phyloP scores from a whole-genome alignment of 805 yeast species.

The Candida xyloterini region DNA sequence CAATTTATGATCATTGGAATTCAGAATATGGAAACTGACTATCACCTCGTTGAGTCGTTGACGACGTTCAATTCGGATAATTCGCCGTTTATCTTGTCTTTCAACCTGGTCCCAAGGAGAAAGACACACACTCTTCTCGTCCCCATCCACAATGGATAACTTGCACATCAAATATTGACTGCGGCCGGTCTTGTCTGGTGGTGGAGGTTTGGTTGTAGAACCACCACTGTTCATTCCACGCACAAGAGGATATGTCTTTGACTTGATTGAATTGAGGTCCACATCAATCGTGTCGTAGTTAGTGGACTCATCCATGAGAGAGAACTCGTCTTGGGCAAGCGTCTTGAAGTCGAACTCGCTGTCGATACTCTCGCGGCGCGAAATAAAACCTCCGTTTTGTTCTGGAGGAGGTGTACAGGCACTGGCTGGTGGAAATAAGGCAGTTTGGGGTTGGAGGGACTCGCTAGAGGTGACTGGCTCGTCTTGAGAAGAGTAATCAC shows the following conservation, averaged over 20 bases:
- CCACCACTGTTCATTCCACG: constrained; percentile 63
- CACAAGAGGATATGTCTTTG: constrained; percentile 40
- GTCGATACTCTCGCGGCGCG: constrained; percentile 23
- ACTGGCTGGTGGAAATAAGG: constrained; percentile 30
- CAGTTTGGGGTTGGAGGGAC: constrained; percentile 5
- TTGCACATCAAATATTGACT: constrained; percentile 44
- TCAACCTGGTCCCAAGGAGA: constrained; percentile 51
- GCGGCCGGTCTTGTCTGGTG: constrained; percentile 27
- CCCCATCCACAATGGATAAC: constrained; percentile 43
- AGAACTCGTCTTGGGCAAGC: constrained; percentile 5
- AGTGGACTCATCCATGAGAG: constrained; percentile 1
- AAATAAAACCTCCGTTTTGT: constrained; percentile 9
- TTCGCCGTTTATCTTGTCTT: constrained; percentile 49
- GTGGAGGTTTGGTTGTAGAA: constrained; percentile 53
- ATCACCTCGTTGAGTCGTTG: constrained; percentile 47
- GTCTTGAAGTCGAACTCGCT: constrained; percentile 22
- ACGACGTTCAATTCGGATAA: constrained; percentile 53
- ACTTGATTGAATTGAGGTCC: constrained; percentile 13
- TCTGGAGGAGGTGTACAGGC: constrained; percentile 32
- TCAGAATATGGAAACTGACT: constrained; percentile 50
- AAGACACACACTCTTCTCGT: constrained; percentile 46
- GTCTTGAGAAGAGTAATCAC: constrained; percentile 17
- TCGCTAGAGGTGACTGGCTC: constrained; percentile 12
- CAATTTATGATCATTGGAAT: constrained; percentile 49
- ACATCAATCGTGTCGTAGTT: constrained; percentile 5